These are phyloP conservation scores for Skeletonema menzelii DNA, from an alignment of 108 stramenopile genomes.

Conservation along the genomic window DNA sequence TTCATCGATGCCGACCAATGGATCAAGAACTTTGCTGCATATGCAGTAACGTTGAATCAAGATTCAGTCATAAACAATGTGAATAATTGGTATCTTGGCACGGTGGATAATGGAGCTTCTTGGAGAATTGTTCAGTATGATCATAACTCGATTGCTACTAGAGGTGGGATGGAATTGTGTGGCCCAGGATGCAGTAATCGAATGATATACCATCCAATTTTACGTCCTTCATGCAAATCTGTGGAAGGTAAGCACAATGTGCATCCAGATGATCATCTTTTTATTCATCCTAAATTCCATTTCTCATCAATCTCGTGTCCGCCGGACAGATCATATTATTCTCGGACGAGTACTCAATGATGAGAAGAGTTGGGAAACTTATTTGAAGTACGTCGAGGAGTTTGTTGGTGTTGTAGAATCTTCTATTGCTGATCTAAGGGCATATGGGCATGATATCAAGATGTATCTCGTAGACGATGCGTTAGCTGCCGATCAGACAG, in stretches of 20 bases:
- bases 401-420: background rate
- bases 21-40: conserved; percentile 15
- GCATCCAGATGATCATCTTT: background rate
- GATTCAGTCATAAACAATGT: conserved; percentile 10
- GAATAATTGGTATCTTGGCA: conserved; percentile 13
- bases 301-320: background rate
- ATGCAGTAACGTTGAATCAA: conserved; percentile 10
- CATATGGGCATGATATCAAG: background rate
- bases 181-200: background rate
- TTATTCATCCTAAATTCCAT: background rate
- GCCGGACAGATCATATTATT: background rate
- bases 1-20: conserved; percentile 18
- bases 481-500: background rate
- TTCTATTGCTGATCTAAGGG: conserved; percentile 1
- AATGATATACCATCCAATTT: conserved; percentile 3
- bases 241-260: conserved; percentile 5
- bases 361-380: conserved; percentile 1
- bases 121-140: conserved; percentile 26
- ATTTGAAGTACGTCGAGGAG: conserved; percentile 9
- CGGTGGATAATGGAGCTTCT: conserved; percentile 7
- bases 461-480: background rate
- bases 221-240: conserved; percentile 4
- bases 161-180: background rate
- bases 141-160: conserved; percentile 8
- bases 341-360: conserved; percentile 9